phyloP scores from a whole-genome alignment of 805 yeast genomes.

The Lipomyces mesembrius region DNA sequence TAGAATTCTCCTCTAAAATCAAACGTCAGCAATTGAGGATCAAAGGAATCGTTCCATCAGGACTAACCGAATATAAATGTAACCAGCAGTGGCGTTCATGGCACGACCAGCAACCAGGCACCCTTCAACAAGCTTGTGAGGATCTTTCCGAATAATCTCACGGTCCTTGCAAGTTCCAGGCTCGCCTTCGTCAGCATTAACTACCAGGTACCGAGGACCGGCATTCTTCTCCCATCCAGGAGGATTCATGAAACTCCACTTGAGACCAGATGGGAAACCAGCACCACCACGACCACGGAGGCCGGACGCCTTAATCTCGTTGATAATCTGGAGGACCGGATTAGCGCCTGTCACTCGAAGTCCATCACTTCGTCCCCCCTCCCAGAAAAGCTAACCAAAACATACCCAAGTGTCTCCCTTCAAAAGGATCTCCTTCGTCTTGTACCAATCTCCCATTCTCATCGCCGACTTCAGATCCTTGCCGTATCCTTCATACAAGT shows the following conservation, averaged over 20 bases:
- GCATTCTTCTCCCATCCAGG: slow-evolving; percentile 91
- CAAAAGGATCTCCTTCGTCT: slow-evolving; percentile 79
- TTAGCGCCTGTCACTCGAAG: not conserved
- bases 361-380: not conserved
- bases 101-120: slow-evolving; percentile 87
- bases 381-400: not conserved
- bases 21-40: not conserved
- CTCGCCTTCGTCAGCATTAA: slow-evolving; percentile 94
- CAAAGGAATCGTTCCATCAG: too few species aligned
- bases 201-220: slow-evolving; percentile 82
- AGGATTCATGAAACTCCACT: slow-evolving; percentile 94
- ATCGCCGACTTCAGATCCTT: slow-evolving; percentile 72
- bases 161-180: slow-evolving; percentile 95
- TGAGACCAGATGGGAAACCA: slow-evolving; percentile 88
- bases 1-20: slow-evolving; percentile 72
- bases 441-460: slow-evolving; percentile 90
- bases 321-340: slow-evolving; percentile 56
- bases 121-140: slow-evolving; percentile 91
- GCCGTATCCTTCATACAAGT: slow-evolving; percentile 76
- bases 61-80: slow-evolving; percentile 70
- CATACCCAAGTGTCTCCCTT: slow-evolving; percentile 79
- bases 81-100: slow-evolving; percentile 92
- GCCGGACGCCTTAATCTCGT: slow-evolving; percentile 82
- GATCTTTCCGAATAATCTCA: slow-evolving; percentile 88
- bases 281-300: slow-evolving; percentile 94